Base-by-base conservation (phyloP, 441 rosid species). In the Hura crepitans region DNA sequence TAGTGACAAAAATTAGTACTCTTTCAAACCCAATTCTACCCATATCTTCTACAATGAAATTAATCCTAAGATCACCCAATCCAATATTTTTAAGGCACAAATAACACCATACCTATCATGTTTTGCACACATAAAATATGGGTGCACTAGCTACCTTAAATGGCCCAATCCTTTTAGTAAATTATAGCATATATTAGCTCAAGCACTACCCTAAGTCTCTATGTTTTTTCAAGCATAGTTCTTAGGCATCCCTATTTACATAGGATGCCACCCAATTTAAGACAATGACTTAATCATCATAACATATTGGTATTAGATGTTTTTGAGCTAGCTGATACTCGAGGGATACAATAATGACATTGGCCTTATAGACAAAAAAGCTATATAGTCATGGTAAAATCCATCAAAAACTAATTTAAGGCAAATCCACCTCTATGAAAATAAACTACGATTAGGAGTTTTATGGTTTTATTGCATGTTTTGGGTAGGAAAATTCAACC, bases 1-100 rank as follows among this genome's bases (percentile, higher is more conserved):
- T 81, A 17, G 80, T 81, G 67, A 83, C 66, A 62, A 72, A 72
- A 8, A 81, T 72, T 69, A 81, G 6, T 66, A 79, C 74, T 76
- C 71, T 74, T 66, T 58, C 63, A 46, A 82, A 78, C 39, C 77
- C 82, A 0, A 74, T 30, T 46, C 35, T 68, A 39, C 46, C 61
- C 60, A 81, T 22, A 20, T 80, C 76, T 73, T 78, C 78, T 7
- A 31, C 65, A 4, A 56, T 50, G 50, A 78, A 75, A 27, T 68
- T 81, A 30, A 81, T 14, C 54, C 66, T 50, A 2, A 72, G 77
- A 64, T 82, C 83, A 31, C 65, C 42, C 58, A 66, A 28, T 57
- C 83, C 84, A 1, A 14, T 37, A 23, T 77, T 78, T 5, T 30
- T 62, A 8, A 77, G 74, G 61, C 77, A 78, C 76, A 73, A 68